phyloP scores from a whole-genome alignment of 2,329 filamentous ascomycete genomes.

The Fonsecaea multimorphosa region DNA sequence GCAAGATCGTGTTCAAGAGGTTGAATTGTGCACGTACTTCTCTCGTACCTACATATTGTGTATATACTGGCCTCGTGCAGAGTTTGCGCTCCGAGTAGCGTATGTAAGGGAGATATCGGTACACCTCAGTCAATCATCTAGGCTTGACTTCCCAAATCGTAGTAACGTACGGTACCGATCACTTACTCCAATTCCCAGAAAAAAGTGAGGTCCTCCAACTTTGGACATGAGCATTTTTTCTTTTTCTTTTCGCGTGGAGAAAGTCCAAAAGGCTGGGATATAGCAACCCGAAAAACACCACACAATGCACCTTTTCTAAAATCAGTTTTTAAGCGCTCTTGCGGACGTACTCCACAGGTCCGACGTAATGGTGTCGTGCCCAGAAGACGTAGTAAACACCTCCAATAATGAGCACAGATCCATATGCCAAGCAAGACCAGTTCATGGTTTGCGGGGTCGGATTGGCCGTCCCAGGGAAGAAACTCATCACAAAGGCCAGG shows the following conservation, averaged over 20 bases:
- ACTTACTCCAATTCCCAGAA: neutral
- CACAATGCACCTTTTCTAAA: neutral
- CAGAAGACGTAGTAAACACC: constrained; percentile 48
- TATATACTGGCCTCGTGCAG: neutral
- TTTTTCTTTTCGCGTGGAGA: neutral
- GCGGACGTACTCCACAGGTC: constrained; percentile 40
- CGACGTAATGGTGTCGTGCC: constrained; percentile 46
- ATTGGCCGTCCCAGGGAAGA: constrained; percentile 50
- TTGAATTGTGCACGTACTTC: neutral
- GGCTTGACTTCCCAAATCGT: neutral
- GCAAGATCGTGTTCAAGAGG: neutral
- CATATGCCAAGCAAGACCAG: constrained; percentile 57
- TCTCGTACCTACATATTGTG: too few relatives aligned
- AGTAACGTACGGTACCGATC: neutral
- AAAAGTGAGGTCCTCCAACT: neutral
- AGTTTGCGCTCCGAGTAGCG: neutral
- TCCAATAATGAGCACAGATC: constrained; percentile 47
- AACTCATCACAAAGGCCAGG: constrained; percentile 44
- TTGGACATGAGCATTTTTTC: neutral
- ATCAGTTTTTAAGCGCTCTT: constrained; percentile 15
- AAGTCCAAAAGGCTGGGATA: neutral
- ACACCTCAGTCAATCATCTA: neutral
- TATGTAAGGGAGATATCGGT: neutral
- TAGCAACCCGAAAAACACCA: neutral
- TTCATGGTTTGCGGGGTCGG: constrained; percentile 55